Evolutionary conservation across 345 rosid genomes (phyloP).

Genomic region (Cochlearia excelsa): DNA sequence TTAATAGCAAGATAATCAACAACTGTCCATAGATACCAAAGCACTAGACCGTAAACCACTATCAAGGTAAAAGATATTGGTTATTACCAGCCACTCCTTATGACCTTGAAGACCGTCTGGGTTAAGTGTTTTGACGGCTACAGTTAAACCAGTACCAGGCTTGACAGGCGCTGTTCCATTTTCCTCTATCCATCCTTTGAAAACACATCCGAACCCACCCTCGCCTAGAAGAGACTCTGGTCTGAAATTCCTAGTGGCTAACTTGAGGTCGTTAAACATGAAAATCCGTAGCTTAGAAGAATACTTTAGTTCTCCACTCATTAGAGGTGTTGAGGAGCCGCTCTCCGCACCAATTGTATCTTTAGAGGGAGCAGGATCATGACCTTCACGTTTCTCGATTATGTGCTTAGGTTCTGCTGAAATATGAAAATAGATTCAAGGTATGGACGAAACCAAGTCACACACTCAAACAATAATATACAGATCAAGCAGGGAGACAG

Average conservation of each 20-base stretch:
- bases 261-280: slow-evolving; percentile 65
- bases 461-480: slow-evolving; percentile 2
- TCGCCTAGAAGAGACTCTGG: slow-evolving; percentile 86
- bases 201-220: slow-evolving; percentile 95
- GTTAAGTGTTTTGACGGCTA: slow-evolving; percentile 87
- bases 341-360: slow-evolving; percentile 49
- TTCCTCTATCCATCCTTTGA: slow-evolving; percentile 92
- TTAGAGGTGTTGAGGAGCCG: slow-evolving; percentile 53
- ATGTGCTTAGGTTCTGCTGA: slow-evolving; percentile 46
- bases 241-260: slow-evolving; percentile 76
- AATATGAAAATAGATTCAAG: slow-evolving; percentile 1
- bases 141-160: slow-evolving; percentile 89
- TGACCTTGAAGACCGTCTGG: slow-evolving; percentile 97
- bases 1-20: slow-evolving; percentile 14
- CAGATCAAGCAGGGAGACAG: neutral
- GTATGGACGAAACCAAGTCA: slow-evolving; percentile 3
- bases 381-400: slow-evolving; percentile 38
- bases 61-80: slow-evolving; percentile 6
- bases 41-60: neutral
- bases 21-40: neutral
- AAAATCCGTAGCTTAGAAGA: slow-evolving; percentile 72
- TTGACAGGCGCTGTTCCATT: slow-evolving; percentile 87
- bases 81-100: slow-evolving; percentile 87
- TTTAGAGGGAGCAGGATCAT: slow-evolving; percentile 42
- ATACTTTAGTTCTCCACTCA: slow-evolving; percentile 64